Evolutionary conservation across 768 basidiomycete genomes (phyloP).

Genomic region (Grammothele lineata): DNA sequence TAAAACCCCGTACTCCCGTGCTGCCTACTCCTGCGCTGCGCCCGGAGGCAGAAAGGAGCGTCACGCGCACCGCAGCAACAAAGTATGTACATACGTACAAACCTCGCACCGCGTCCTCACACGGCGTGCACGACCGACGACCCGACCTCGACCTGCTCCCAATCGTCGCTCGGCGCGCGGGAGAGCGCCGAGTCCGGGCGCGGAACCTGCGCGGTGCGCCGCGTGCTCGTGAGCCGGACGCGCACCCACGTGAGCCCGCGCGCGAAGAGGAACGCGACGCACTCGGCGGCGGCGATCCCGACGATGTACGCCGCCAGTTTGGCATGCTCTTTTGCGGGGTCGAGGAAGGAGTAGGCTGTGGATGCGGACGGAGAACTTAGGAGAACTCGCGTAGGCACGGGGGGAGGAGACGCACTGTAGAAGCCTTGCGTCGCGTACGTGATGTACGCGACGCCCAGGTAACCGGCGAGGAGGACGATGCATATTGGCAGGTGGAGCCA

Average conservation of each 20-base stretch:
- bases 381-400: neutral
- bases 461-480: constrained; percentile 47
- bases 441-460: constrained; percentile 68
- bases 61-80: no score
- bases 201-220: constrained; percentile 5
- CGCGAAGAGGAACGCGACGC: constrained; percentile 48
- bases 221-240: constrained; percentile 23
- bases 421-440: constrained; percentile 56
- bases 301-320: constrained; percentile 58
- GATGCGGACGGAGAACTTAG: no score
- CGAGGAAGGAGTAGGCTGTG: constrained; percentile 61
- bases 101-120: no score
- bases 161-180: constrained; percentile 36
- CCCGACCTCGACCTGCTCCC: constrained; percentile 37
- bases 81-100: no score
- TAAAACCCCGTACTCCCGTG: no score
- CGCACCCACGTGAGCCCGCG: constrained; percentile 40
- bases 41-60: no score
- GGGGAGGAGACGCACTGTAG: constrained; percentile 46
- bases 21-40: no score
- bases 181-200: neutral
- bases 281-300: constrained; percentile 50
- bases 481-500: constrained; percentile 47
- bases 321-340: constrained; percentile 41
- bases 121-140: constrained; percentile 5